These are phyloP conservation scores for Axilococcus clingmanii DNA, from an alignment of 139 green algal genomes.

Conservation along the genomic window DNA sequence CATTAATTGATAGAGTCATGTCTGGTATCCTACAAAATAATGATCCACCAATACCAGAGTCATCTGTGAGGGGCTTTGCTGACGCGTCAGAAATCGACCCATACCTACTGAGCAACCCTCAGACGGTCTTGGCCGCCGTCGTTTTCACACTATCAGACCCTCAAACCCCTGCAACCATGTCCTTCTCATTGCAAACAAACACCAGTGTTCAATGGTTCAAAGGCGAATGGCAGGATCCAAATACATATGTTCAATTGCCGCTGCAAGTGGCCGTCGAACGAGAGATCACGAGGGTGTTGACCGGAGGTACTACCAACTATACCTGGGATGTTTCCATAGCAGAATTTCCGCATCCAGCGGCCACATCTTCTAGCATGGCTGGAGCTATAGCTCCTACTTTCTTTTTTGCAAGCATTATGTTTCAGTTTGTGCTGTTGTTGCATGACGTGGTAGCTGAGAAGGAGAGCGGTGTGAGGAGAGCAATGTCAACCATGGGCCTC, in stretches of 20 bases:
- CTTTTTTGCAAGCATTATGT: slow-evolving; percentile 60
- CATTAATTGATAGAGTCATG: slow-evolving; percentile 20
- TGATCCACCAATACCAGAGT: slow-evolving; percentile 14
- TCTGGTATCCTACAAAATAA: slow-evolving; percentile 12
- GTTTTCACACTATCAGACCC: too few relatives aligned
- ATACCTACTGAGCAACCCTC: slow-evolving; percentile 43
- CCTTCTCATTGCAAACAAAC: slow-evolving; percentile 59
- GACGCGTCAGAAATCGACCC: slow-evolving; percentile 28
- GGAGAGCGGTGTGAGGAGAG: slow-evolving; percentile 14
- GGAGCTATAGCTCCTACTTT: slow-evolving; percentile 38
- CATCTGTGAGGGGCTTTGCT: slow-evolving; percentile 12
- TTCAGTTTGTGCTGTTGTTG: slow-evolving; percentile 36
- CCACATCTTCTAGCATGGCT: slow-evolving; percentile 3
- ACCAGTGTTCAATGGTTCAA: slow-evolving; percentile 44
- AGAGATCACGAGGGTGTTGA: slow-evolving; percentile 33
- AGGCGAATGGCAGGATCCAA: slow-evolving; percentile 49
- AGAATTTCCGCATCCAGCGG: slow-evolving; percentile 50
- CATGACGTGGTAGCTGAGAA: slow-evolving; percentile 30
- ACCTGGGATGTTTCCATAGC: slow-evolving; percentile 33
- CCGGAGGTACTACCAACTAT: neutral
- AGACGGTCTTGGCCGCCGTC: slow-evolving; percentile 32
- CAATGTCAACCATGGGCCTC: slow-evolving; percentile 21
- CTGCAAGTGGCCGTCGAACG: slow-evolving; percentile 59
- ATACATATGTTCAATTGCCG: slow-evolving; percentile 51
- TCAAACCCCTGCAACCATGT: slow-evolving; percentile 6